These are phyloP conservation scores for Cadophora gregata DNA, from an alignment of 2,329 filamentous ascomycete species.

Conservation along the genomic window DNA sequence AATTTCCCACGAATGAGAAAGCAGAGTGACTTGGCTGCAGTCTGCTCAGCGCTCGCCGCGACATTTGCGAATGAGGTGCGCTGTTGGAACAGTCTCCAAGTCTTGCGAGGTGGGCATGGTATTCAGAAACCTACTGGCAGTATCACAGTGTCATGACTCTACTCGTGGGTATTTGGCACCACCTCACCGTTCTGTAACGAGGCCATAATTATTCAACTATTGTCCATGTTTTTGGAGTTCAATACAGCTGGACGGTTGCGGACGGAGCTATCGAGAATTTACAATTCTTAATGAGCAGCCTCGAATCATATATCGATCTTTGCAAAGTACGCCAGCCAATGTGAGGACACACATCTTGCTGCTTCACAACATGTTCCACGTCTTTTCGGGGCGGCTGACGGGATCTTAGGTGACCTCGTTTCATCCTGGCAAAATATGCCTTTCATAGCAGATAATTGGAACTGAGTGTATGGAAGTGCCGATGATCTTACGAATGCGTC, in stretches of 20 bases:
- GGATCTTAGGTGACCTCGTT: not conserved
- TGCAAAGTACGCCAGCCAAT: not conserved
- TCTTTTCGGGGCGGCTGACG: not conserved
- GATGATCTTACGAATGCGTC: not conserved
- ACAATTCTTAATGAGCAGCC: not conserved
- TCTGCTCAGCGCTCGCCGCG: not conserved
- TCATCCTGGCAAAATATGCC: not conserved
- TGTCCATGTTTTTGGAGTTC: not conserved
- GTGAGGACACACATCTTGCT: not conserved
- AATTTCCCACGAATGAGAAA: not conserved
- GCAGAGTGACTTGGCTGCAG: not conserved
- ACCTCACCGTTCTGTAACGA: not conserved
- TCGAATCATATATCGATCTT: slow-evolving; percentile 5
- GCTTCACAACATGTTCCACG: not conserved
- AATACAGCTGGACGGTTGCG: not conserved
- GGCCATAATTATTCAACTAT: not conserved
- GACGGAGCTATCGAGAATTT: not conserved
- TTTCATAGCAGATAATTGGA: not conserved
- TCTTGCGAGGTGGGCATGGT: not conserved
- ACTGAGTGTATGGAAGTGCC: not conserved
- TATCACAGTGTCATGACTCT: not conserved
- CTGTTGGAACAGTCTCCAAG: not conserved
- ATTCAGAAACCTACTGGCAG: not conserved
- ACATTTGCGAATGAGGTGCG: not conserved
- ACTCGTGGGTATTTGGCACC: not conserved